phyloP scores from a whole-genome alignment of 768 basidiomycete genomes.

The Vararia minispora region DNA sequence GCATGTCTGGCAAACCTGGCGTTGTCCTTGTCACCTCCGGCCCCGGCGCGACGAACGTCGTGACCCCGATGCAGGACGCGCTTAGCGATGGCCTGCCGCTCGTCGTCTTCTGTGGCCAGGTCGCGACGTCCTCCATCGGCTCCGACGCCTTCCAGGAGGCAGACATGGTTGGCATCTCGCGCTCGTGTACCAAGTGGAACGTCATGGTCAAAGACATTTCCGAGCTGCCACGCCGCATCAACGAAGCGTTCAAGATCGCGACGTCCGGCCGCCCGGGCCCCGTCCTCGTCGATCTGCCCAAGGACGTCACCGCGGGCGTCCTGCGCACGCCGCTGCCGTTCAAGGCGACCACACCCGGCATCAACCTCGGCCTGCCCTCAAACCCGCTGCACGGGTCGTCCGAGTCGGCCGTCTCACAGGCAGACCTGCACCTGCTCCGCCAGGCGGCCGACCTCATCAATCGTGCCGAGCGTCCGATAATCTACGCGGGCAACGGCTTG shows the following conservation, averaged over 20 bases:
- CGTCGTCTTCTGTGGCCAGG: constrained; percentile 94
- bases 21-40: constrained; percentile 98
- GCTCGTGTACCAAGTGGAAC: constrained; percentile 99
- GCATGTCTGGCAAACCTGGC: constrained; percentile 94
- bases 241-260: constrained; percentile 99
- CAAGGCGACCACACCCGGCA: constrained; percentile 78
- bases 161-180: constrained; percentile 91
- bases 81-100: constrained; percentile 89
- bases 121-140: constrained; percentile 99
- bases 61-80: constrained; percentile 98
- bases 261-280: constrained; percentile 95
- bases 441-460: constrained; percentile 90
- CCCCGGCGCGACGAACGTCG: constrained; percentile 94
- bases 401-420: constrained; percentile 25
- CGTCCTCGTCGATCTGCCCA: constrained; percentile 97
- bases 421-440: constrained; percentile 54
- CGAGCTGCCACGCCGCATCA: constrained; percentile 90
- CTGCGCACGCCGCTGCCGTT: constrained; percentile 76
- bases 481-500: constrained; percentile 91
- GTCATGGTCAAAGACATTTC: constrained; percentile 98
- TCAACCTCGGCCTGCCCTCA: constrained; percentile 57
- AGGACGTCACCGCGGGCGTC: constrained; percentile 93
- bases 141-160: constrained; percentile 99
- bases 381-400: constrained; percentile 53
- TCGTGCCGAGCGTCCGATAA: constrained; percentile 77